Conservation (phyloP, 768 basidiomycete genomes). For the Leccinum ochraceum region DNA sequence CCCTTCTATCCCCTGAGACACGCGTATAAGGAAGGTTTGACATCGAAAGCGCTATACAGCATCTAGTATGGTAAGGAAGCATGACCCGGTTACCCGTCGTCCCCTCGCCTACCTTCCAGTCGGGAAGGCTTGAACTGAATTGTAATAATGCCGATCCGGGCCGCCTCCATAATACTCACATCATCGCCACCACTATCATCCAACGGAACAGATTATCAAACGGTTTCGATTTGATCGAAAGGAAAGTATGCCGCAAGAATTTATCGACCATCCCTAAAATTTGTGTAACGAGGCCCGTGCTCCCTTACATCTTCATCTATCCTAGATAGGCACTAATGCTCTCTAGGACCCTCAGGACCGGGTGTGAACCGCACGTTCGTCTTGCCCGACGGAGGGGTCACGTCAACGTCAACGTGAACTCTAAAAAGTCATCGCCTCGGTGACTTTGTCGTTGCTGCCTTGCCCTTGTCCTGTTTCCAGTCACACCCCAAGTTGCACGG, state of each 20-base stretch:
- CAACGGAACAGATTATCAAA: conserved; percentile 6
- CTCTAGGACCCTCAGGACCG: not conserved
- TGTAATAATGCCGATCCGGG: not conserved
- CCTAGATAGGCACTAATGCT: conserved; percentile 17
- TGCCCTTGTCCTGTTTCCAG: not conserved
- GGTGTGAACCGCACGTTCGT: conserved; percentile 16
- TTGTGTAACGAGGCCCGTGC: conserved; percentile 6
- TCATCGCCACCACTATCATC: not conserved
- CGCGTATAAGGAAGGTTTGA: conserved; percentile 29
- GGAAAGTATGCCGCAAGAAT: not conserved
- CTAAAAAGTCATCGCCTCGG: conserved; percentile 3
- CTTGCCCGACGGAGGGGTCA: conserved; percentile 8
- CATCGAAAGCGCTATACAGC: conserved; percentile 22
- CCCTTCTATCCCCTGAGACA: conserved; percentile 11
- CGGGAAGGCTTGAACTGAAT: not conserved
- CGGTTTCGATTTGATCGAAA: conserved; percentile 5
- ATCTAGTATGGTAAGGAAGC: conserved; percentile 1
- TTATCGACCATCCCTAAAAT: conserved; percentile 6
- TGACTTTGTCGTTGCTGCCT: not conserved
- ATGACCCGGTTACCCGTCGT: conserved; percentile 11
- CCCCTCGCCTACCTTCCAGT: not conserved
- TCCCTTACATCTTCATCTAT: conserved; percentile 22
- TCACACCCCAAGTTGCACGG: not conserved
- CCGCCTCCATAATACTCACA: not conserved
- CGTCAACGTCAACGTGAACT: conserved; percentile 15